Conservation (phyloP, 2,329 filamentous ascomycete genomes). For the Dendrostoma leiphaemia region DNA sequence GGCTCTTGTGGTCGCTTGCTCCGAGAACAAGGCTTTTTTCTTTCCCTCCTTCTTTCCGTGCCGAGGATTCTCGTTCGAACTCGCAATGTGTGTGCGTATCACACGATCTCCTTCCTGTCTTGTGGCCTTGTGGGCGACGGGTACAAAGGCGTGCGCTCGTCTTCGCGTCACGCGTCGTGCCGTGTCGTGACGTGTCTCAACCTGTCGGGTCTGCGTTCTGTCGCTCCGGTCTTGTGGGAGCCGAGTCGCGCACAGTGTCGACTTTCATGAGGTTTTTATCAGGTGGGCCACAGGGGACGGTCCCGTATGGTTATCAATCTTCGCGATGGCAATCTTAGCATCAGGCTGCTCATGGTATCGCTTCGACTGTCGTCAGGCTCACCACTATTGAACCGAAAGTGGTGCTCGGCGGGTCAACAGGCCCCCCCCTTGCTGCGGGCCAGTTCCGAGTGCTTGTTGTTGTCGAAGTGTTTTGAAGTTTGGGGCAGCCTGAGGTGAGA, state of each 20-base stretch:
- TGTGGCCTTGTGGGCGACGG: neutral
- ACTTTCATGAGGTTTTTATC: neutral
- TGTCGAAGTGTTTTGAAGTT: too few species aligned
- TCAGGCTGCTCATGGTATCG: constrained; percentile 7
- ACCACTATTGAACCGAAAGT: neutral
- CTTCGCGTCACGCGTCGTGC: neutral
- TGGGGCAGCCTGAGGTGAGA: too few species aligned
- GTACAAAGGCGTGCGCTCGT: too few species aligned
- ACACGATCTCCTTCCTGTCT: neutral
- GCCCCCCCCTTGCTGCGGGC: neutral
- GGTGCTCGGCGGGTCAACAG: neutral
- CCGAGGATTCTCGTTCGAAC: neutral
- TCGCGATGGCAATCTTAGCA: constrained; percentile 1
- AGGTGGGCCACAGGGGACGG: neutral
- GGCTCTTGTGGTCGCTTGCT: too few species aligned
- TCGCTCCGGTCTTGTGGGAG: neutral
- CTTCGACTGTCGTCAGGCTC: constrained; percentile 9
- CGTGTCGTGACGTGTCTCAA: neutral
- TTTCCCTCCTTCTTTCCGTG: neutral
- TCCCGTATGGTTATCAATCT: neutral
- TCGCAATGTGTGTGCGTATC: neutral
- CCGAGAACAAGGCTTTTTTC: neutral
- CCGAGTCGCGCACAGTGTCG: neutral
- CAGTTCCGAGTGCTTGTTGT: too few species aligned
- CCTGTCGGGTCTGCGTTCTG: neutral